Evolutionary conservation across 306 rosid genomes (phyloP), one percentile per base, ranked within the genome.

Genomic region (Quercus suber): DNA sequence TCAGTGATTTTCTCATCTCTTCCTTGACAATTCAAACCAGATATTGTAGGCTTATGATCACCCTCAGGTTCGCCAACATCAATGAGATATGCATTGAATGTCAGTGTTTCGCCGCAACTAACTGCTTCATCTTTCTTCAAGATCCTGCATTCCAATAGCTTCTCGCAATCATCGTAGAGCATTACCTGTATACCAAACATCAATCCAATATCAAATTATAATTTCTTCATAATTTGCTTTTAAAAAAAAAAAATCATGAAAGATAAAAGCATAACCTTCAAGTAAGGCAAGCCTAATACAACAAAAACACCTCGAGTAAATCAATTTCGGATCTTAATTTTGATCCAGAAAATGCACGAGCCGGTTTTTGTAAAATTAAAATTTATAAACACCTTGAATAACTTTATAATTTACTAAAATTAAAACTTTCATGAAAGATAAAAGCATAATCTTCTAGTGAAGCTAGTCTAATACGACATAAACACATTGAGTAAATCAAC

Each of bases 81-180:
- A 41, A 94, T 82, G 23, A 89, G 90, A 77, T 76, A 82, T 20
- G 83, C 61, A 52, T 79, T 84, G 86, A 89, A 84, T 1, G 78
- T 64, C 72, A 89, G 89, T 8, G 88, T 77, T 76, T 87, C 95
- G 33, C 97, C 95, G 31, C 77, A 74, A 41, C 75, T 30, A 76
- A 91, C 85, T 20, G 73, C 73, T 82, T 92, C 97, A 20, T 90
- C 91, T 11, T 69, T 84, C 89, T 89, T 94, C 89, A 90, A 80
- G 37, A 89, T 12, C 76, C 90, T 84, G 78, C 93, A 89, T 84
- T 84, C 93, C 88, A 92, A 71, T 70, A 92, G 84, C 56, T 89
- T 91, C 73, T 86, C 87, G 85, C 85, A 82, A 73, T 88, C 97
- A 37, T 92, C 97, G 73, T 85, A 92, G 58, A 92, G 90, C 83